phyloP scores from a whole-genome alignment of 1,284 basidiomycete species.

The Termitomyces sp. region DNA sequence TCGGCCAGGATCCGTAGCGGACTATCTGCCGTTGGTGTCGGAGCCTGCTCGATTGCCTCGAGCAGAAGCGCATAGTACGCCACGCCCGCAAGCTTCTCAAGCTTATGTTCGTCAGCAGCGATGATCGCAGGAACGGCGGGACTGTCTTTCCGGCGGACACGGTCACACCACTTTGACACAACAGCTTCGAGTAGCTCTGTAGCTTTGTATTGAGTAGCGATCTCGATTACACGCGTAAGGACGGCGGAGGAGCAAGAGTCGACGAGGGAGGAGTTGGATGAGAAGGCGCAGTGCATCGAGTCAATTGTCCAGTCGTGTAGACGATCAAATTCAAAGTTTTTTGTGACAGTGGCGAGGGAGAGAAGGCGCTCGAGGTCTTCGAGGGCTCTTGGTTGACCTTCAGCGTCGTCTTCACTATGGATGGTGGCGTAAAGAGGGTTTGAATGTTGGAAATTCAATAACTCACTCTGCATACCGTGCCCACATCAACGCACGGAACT shows the following conservation, averaged over 20 bases:
- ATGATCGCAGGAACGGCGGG: conserved; percentile 32
- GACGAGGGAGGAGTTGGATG: conserved; percentile 20
- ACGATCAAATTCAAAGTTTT: conserved; percentile 21
- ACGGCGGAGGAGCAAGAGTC: conserved; percentile 28
- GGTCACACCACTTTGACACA: conserved; percentile 24
- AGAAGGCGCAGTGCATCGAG: conserved; percentile 19
- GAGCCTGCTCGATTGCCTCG: conserved; percentile 6
- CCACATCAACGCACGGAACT: conserved; percentile 30
- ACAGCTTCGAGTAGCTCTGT: conserved; percentile 20
- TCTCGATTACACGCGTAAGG: conserved; percentile 25
- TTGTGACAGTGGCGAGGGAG: conserved; percentile 22
- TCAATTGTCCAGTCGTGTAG: conserved; percentile 22
- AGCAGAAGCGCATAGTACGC: conserved; percentile 14
- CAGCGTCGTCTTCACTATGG: conserved; percentile 14
- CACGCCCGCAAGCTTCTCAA: conserved; percentile 9
- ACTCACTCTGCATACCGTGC: conserved; percentile 23
- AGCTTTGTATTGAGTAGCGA: conserved; percentile 19
- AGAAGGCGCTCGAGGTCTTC: conserved; percentile 26
- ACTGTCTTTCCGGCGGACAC: conserved; percentile 23
- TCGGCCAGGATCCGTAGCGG: conserved; percentile 28
- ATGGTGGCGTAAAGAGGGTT: neutral
- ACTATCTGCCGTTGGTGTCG: conserved; percentile 16
- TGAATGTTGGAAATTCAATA: neutral
- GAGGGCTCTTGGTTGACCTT: conserved; percentile 17
- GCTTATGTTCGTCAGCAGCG: conserved; percentile 15